These are phyloP conservation scores for Fusarium continuum DNA, from an alignment of 2,329 filamentous ascomycete genomes.

Conservation along the genomic window DNA sequence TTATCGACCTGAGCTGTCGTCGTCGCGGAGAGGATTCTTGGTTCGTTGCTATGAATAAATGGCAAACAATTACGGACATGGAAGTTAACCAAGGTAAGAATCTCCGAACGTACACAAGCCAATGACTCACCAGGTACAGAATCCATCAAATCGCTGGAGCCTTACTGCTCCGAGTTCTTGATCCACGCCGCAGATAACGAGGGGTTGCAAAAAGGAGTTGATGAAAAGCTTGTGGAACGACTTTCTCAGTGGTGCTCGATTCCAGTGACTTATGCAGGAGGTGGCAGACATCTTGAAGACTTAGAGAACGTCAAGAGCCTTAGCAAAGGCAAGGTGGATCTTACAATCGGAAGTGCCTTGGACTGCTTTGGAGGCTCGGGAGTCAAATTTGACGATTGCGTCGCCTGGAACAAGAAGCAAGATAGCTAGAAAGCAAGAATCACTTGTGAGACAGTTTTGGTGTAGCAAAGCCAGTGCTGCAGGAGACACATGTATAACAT, in stretches of 20 bases:
- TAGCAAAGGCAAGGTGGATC: constrained; percentile 83
- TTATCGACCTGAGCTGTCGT: constrained; percentile 94
- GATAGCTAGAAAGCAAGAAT: constrained; percentile 17
- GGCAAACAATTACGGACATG: constrained; percentile 98
- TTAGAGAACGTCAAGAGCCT: constrained; percentile 81
- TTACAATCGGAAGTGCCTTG: constrained; percentile 95
- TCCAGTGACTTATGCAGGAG: constrained; percentile 95
- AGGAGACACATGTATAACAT: background rate
- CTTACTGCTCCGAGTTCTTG: constrained; percentile 94
- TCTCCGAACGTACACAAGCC: background rate
- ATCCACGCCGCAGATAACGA: constrained; percentile 98
- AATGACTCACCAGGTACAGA: constrained; percentile 59
- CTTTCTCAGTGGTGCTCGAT: constrained; percentile 88
- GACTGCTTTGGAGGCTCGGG: constrained; percentile 94
- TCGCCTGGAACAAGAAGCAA: constrained; percentile 79
- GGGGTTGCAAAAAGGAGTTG: constrained; percentile 89
- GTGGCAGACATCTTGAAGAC: constrained; percentile 84
- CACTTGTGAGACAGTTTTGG: background rate
- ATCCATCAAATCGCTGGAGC: constrained; percentile 81
- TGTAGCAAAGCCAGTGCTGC: background rate
- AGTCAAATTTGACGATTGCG: constrained; percentile 88
- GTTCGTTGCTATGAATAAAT: constrained; percentile 99
- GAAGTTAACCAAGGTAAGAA: constrained; percentile 82
- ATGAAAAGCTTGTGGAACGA: constrained; percentile 80
- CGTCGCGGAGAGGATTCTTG: constrained; percentile 75